Base-by-base conservation (phyloP, 495 filamentous ascomycete species). In the Tuber microsphaerosporum region DNA sequence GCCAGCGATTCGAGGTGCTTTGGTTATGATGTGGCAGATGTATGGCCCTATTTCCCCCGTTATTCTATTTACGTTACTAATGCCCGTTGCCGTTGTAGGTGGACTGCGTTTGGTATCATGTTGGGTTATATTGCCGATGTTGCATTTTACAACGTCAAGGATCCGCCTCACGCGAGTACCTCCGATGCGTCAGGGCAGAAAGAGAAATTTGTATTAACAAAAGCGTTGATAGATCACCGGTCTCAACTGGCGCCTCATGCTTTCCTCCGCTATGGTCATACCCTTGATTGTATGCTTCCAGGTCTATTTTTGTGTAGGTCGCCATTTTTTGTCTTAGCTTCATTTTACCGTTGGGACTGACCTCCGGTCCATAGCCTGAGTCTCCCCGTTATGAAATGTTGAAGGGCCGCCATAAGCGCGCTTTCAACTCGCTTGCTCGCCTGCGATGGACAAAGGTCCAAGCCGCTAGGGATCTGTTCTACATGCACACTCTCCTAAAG, bases 11-110 rank as follows among this genome's bases (percentile, higher is more conserved):
- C 88, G 93, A 56, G 93, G 93, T 44, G 93, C 92, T 20, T 79
- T 92, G 51, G 89, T 92, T 9, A 91, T 92, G 90, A 89, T 91
- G 81, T 94, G 93, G 92, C 93, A 94, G 83, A 90, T 93, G 88
- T 81, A 73, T 34, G 72, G 26, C 48, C 43, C 61, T 0, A 17
- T 39, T 12, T 14, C 8, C 41, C 20, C 22, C 22, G 9, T 41
- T 6, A 20, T 51, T 46, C 16, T 22, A 7, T 17, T 6, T n/a
- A 69, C 34, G 48, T 39, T 70, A 51, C 41, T 39, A 70, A 75
- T 48, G 19, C 34, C 20, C 41, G 79, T 73, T 77, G 74, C 56
- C 14, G 26, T 31, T 75, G 41, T 39, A 79, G 77, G 78, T 94
- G 90, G 90, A 94, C 91, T 1, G 92, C 92, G 2, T 93, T 93